A percentile compares a stretch with the other conserved stretches of the same genome.
These are phyloP conservation scores for Penicillium italicum DNA, from an alignment of 2,329 filamentous ascomycete species.

Conservation along the genomic window DNA sequence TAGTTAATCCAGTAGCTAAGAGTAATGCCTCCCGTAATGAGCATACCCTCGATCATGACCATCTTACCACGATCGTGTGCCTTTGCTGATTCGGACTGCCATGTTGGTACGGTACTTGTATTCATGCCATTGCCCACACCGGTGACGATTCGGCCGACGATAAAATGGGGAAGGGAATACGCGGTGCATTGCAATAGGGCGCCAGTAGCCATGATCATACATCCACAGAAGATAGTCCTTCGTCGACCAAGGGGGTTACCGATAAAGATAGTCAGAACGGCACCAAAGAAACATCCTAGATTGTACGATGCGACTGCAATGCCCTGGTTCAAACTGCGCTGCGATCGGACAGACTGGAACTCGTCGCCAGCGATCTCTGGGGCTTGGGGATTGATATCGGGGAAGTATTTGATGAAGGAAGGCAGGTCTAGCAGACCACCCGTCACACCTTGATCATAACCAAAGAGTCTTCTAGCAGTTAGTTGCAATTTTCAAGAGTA, in stretches of 20 bases:
- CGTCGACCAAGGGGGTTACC: conserved; percentile 38
- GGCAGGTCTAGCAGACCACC: conserved; percentile 43
- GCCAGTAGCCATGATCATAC: conserved; percentile 41
- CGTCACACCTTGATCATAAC: conserved; percentile 42
- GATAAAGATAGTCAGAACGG: conserved; percentile 46
- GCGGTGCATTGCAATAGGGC: conserved; percentile 21
- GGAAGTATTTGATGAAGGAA: conserved; percentile 41
- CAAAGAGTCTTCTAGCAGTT: conserved; percentile 29
- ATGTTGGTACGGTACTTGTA: conserved; percentile 49
- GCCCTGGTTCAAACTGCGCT: conserved; percentile 30
- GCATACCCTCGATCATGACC: conserved; percentile 49
- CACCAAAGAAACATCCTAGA: conserved; percentile 48
- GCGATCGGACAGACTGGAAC: conserved; percentile 1
- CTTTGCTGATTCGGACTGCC: conserved; percentile 35
- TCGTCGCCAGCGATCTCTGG: neutral
- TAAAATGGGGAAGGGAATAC: conserved; percentile 39
- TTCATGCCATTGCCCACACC: conserved; percentile 52
- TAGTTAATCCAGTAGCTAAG: conserved; percentile 49
- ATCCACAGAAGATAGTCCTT: conserved; percentile 19
- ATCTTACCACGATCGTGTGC: conserved; percentile 35
- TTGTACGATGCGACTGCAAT: conserved; percentile 44
- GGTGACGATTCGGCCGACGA: conserved; percentile 47
- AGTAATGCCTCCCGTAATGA: conserved; percentile 49
- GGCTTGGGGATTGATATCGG: conserved; percentile 26
- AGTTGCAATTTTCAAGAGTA: conserved; percentile 2